phyloP scores from a whole-genome alignment of 257 asterid genomes.

The Nicotiana attenuata region DNA sequence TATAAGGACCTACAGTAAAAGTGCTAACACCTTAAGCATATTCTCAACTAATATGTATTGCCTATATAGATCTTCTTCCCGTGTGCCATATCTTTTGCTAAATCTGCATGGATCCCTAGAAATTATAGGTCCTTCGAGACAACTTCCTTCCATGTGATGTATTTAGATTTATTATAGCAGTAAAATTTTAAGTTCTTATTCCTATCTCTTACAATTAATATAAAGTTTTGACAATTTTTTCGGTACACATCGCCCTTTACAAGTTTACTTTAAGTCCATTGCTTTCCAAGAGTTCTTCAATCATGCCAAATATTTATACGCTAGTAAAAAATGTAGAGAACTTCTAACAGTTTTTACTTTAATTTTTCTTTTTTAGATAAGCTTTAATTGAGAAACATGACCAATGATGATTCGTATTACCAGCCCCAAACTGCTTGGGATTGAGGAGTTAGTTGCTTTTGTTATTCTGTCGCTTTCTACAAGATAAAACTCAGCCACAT shows the following conservation, averaged over 20 bases:
- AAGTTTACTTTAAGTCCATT: not conserved
- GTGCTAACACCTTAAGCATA: too few species aligned
- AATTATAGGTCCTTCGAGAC: too few species aligned
- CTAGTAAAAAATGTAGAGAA: not conserved
- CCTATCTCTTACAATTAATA: not conserved
- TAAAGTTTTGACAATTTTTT: not conserved
- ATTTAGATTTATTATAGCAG: not conserved
- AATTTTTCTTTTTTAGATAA: not conserved
- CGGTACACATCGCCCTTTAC: not conserved
- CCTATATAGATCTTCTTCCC: too few species aligned
- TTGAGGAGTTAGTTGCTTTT: not conserved
- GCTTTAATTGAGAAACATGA: not conserved
- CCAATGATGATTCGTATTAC: not conserved
- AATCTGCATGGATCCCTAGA: too few species aligned
- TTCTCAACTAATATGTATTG: too few species aligned
- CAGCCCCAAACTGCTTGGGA: not conserved
- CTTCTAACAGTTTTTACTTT: not conserved
- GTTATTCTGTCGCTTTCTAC: not conserved
- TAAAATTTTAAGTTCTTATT: not conserved
- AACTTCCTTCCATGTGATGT: too few species aligned
- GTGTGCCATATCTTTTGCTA: too few species aligned
- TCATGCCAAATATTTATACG: not conserved
- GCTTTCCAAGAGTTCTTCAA: not conserved
- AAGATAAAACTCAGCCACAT: conserved; percentile 7
- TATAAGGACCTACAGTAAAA: too few species aligned